Evolutionary conservation across 768 basidiomycete genomes (phyloP).

Genomic region (Sutorius australiensis): DNA sequence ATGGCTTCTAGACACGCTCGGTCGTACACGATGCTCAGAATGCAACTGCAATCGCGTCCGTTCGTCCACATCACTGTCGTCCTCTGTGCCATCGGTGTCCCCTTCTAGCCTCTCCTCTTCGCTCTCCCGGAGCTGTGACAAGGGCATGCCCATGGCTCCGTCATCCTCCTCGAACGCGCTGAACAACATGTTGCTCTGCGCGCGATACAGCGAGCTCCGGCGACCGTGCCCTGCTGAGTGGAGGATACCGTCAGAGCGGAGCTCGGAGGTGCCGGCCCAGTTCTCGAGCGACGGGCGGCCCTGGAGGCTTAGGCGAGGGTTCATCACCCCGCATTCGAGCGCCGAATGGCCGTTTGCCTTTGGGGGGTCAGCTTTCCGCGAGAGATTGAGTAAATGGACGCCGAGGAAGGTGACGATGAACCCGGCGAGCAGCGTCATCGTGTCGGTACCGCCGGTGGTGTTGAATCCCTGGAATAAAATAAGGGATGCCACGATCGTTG

Average conservation of each 20-base stretch:
- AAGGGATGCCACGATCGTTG: conserved; percentile 89
- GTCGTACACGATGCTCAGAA: conserved; percentile 25
- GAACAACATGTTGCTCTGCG: conserved; percentile 66
- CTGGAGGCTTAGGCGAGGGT: conserved; percentile 77
- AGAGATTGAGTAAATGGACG: conserved; percentile 89
- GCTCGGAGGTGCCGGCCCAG: conserved; percentile 47
- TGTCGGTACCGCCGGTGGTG: conserved; percentile 76
- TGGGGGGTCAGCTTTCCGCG: conserved; percentile 52
- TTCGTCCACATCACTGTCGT: conserved; percentile 47
- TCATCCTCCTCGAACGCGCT: conserved; percentile 60
- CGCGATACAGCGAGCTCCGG: conserved; percentile 60
- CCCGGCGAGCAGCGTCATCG: conserved; percentile 82
- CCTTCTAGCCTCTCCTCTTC: conserved; percentile 46
- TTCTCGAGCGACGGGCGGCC: conserved; percentile 79
- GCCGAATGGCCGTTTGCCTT: conserved; percentile 46
- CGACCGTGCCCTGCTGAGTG: conserved; percentile 52
- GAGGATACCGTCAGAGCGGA: conserved; percentile 25
- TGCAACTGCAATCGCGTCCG: conserved; percentile 31
- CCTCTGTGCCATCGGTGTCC: conserved; percentile 39
- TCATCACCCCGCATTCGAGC: conserved; percentile 64
- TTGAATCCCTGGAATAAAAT: conserved; percentile 98
- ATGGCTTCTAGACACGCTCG: conserved; percentile 47
- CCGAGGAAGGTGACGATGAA: conserved; percentile 94
- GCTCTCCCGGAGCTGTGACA: conserved; percentile 63
- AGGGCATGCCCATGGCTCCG: conserved; percentile 38